phyloP scores from a whole-genome alignment of 2,329 filamentous ascomycete genomes.

The Xylariomycetidae sp. region DNA sequence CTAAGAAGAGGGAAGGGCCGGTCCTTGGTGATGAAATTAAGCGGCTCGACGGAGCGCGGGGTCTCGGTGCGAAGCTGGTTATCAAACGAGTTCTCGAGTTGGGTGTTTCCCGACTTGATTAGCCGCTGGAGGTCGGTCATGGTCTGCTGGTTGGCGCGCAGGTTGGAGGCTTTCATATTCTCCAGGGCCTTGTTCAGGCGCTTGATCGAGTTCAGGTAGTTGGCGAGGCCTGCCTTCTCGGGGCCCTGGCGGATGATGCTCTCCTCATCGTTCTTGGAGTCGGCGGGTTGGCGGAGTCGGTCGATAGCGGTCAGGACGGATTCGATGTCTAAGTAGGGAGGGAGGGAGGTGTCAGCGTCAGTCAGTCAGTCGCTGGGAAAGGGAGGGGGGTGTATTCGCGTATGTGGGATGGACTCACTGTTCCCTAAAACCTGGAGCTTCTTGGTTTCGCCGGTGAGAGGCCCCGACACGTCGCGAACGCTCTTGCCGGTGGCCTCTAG shows the following conservation, averaged over 20 bases:
- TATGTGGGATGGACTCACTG: conserved; percentile 44
- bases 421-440: conserved; percentile 79
- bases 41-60: conserved; percentile 73
- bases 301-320: conserved; percentile 81
- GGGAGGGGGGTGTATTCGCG: neutral
- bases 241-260: conserved; percentile 85
- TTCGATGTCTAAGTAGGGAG: conserved; percentile 79
- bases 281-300: conserved; percentile 79
- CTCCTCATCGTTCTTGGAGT: conserved; percentile 88
- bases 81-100: conserved; percentile 80
- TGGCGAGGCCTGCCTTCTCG: conserved; percentile 70
- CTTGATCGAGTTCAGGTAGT: conserved; percentile 85
- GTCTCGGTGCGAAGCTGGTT: conserved; percentile 70
- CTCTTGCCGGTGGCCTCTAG: conserved; percentile 85
- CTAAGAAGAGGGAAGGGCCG: conserved; percentile 75
- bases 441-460: conserved; percentile 88
- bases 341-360: conserved; percentile 15
- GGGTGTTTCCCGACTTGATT: conserved; percentile 70
- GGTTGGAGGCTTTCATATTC: conserved; percentile 83
- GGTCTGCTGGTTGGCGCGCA: conserved; percentile 86
- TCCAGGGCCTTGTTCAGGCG: conserved; percentile 77
- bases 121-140: conserved; percentile 73
- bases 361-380: too few relatives aligned
- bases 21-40: conserved; percentile 90
- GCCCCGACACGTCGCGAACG: conserved; percentile 85